phyloP scores from a whole-genome alignment of 441 rosid genomes.

The Gossypium trilobum region DNA sequence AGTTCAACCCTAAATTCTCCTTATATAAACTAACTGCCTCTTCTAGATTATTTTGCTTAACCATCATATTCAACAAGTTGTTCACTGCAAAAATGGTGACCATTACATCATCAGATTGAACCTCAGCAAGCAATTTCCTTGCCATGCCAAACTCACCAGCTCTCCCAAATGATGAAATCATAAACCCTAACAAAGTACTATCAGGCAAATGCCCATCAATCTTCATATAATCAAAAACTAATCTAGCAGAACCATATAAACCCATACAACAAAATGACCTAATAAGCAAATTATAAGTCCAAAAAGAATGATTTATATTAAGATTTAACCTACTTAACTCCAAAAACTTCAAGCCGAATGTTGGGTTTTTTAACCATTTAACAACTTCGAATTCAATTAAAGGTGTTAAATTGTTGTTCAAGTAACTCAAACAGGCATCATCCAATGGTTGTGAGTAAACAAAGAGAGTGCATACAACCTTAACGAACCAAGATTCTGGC shows the following conservation, averaged over 20 bases:
- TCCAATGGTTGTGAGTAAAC: conserved; percentile 29
- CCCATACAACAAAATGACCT: conserved; percentile 55
- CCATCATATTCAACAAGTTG: conserved; percentile 45
- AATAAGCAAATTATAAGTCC: conserved; percentile 48
- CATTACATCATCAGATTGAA: conserved; percentile 27
- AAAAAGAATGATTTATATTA: conserved; percentile 36
- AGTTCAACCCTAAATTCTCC: conserved; percentile 32
- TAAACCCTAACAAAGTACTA: conserved; percentile 32
- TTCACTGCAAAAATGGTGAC: conserved; percentile 34
- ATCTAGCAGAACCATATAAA: conserved; percentile 38
- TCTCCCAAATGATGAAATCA: conserved; percentile 41
- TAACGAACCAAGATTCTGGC: conserved; percentile 63
- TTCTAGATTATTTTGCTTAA: conserved; percentile 36
- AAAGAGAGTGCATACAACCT: conserved; percentile 54
- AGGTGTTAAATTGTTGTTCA: conserved; percentile 46
- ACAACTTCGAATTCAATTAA: conserved; percentile 52
- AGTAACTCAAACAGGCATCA: conserved; percentile 36
- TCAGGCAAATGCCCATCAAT: conserved; percentile 54
- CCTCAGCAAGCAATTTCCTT: conserved; percentile 43
- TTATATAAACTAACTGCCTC: conserved; percentile 51
- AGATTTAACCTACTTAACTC: conserved; percentile 50
- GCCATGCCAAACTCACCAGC: conserved; percentile 37
- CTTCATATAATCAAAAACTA: conserved; percentile 51
- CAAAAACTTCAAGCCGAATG: conserved; percentile 48
- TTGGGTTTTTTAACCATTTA: conserved; percentile 42